A percentile compares a stretch with the other conserved stretches of the same genome.
phyloP scores from a whole-genome alignment of 305 asterid species.

The Andrographis paniculata region DNA sequence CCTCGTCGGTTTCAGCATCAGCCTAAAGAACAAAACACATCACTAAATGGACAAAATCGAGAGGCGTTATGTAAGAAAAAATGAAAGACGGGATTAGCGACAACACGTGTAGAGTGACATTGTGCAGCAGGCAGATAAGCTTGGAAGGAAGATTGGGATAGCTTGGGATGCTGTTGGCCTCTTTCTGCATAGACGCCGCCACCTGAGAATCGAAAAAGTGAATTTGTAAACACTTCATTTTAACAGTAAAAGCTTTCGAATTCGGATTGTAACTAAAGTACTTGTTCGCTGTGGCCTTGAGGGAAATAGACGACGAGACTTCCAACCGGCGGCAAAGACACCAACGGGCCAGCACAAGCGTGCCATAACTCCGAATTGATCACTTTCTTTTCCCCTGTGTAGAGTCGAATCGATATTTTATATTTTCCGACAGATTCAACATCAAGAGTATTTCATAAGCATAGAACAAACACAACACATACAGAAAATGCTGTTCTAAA shows the following conservation, averaged over 20 bases:
- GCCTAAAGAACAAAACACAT: slow-evolving; percentile 44
- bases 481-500: no score
- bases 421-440: neutral
- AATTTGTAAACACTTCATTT: slow-evolving; percentile 6
- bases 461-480: neutral
- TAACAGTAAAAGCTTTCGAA: slow-evolving; percentile 10
- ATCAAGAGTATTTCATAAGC: neutral
- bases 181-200: slow-evolving; percentile 97
- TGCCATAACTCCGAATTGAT: slow-evolving; percentile 97
- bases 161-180: slow-evolving; percentile 75
- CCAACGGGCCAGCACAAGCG: slow-evolving; percentile 98
- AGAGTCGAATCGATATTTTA: slow-evolving; percentile 1
- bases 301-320: slow-evolving; percentile 94
- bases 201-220: slow-evolving; percentile 35
- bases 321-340: slow-evolving; percentile 85
- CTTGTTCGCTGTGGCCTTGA: slow-evolving; percentile 99
- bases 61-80: neutral
- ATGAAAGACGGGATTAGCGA: slow-evolving; percentile 8
- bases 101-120: slow-evolving; percentile 81
- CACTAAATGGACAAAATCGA: slow-evolving; percentile 7
- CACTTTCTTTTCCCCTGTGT: slow-evolving; percentile 60
- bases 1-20: slow-evolving; percentile 96
- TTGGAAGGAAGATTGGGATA: slow-evolving; percentile 96
- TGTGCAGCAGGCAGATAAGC: slow-evolving; percentile 85
- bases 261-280: slow-evolving; percentile 20